A percentile compares a stretch with the other conserved stretches of the same genome.
These are phyloP conservation scores for Diatrype stigma DNA, from an alignment of 2,329 filamentous ascomycete genomes.

Conservation along the genomic window DNA sequence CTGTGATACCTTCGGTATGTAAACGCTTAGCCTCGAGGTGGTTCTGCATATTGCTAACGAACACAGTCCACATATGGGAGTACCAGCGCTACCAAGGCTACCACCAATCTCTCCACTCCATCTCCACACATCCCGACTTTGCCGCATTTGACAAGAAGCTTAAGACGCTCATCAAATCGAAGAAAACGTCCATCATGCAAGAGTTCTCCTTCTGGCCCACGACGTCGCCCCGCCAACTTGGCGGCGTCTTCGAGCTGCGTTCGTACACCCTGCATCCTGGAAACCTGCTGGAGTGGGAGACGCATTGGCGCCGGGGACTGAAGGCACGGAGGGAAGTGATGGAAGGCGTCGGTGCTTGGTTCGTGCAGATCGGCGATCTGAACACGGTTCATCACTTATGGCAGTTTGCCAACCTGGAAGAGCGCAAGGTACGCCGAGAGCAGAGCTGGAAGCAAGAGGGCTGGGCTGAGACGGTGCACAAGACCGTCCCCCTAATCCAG, in stretches of 20 bases:
- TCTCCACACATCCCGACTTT: conserved; percentile 79
- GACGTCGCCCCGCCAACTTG: conserved; percentile 80
- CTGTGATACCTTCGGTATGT: conserved; percentile 74
- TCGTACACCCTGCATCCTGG: conserved; percentile 96
- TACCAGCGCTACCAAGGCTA: conserved; percentile 97
- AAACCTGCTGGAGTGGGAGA: conserved; percentile 97
- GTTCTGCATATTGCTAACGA: conserved; percentile 7
- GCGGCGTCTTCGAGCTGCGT: conserved; percentile 90
- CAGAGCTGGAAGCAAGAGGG: conserved; percentile 93
- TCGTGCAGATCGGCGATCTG: conserved; percentile 94
- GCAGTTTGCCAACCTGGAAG: conserved; percentile 97
- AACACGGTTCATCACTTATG: conserved; percentile 98
- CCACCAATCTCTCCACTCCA: conserved; percentile 83
- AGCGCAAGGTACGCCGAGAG: conserved; percentile 84
- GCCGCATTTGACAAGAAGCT: conserved; percentile 79
- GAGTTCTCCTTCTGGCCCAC: conserved; percentile 99
- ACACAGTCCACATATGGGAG: conserved; percentile 95
- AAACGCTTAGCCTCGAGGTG: neutral
- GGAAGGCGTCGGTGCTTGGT: conserved; percentile 98
- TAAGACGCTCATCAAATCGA: conserved; percentile 77
- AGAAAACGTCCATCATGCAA: conserved; percentile 92
- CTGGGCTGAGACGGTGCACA: conserved; percentile 97
- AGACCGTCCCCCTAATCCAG: conserved; percentile 96
- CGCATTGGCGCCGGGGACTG: conserved; percentile 90
- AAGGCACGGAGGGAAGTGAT: conserved; percentile 92